A percentile compares a stretch with the other conserved stretches of the same genome.
Evolutionary conservation across 352 stramenopile species (phyloP).

Genomic region (Pythium aquatile): DNA sequence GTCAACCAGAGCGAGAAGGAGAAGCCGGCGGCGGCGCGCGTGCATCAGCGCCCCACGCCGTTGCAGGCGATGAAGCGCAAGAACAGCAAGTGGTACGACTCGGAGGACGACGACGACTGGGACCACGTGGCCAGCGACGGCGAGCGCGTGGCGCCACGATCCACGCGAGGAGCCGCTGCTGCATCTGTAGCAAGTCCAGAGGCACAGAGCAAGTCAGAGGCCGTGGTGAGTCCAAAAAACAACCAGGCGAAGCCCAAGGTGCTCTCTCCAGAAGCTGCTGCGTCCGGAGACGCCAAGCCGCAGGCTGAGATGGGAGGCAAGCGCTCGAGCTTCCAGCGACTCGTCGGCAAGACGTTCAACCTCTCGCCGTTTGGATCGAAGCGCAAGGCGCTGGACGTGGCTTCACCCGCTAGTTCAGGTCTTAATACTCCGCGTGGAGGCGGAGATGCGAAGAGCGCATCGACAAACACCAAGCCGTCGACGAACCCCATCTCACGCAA

Average conservation of each 20-base stretch:
- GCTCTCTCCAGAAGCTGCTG: conserved; percentile 8
- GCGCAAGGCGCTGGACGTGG: conserved; percentile 33
- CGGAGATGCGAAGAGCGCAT: not conserved
- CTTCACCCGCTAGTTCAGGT: conserved; percentile 11
- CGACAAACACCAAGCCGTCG: not conserved
- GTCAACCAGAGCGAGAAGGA: conserved; percentile 21
- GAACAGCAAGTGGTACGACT: conserved; percentile 30
- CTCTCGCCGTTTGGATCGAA: conserved; percentile 59
- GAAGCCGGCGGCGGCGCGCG: not conserved
- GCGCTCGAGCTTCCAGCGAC: conserved; percentile 59
- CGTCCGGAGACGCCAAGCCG: not conserved
- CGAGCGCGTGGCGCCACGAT: not conserved
- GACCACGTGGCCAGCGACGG: conserved; percentile 17
- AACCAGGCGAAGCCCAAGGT: conserved; percentile 2
- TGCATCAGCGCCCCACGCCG: conserved; percentile 9
- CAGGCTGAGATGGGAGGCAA: conserved; percentile 26
- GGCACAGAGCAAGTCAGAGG: not conserved
- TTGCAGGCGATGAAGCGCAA: conserved; percentile 19
- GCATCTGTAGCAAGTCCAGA: not conserved
- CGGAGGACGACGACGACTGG: conserved; percentile 25
- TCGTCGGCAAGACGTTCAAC: conserved; percentile 59
- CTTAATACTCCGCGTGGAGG: conserved; percentile 10
- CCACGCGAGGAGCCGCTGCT: not conserved
- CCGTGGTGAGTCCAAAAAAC: not conserved
- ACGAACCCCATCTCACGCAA: conserved; percentile 7